Percentiles rank a stretch among this genome's conserved stretches.
Conservation (phyloP, 192 early-diverging fungal genomes). For the Rhizophagus clarus region DNA sequence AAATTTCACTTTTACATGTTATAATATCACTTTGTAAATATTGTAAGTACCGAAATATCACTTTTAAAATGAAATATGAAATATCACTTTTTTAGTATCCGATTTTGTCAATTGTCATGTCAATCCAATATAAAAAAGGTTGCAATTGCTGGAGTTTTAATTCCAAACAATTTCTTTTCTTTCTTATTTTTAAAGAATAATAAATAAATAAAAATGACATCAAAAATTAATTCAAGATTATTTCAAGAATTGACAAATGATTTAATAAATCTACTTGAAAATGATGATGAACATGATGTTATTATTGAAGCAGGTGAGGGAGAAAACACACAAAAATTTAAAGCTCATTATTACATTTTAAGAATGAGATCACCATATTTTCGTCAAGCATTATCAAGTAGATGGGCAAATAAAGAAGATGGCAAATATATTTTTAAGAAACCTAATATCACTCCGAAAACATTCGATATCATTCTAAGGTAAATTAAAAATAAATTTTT, state of each 20-base stretch:
- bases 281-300: background rate
- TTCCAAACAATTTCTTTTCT: no score
- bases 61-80: no score
- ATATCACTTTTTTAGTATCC: no score
- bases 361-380: conserved; percentile 21
- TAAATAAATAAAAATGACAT: background rate
- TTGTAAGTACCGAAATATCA: no score
- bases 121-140: no score
- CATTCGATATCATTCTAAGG: conserved; percentile 12
- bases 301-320: background rate
- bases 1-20: no score
- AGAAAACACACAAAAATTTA: background rate
- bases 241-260: background rate
- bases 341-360: conserved; percentile 24
- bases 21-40: no score
- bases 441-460: conserved; percentile 17
- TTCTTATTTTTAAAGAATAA: background rate
- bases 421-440: conserved; percentile 3
- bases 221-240: background rate
- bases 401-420: conserved; percentile 1
- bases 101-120: no score
- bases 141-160: no score
- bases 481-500: background rate
- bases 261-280: background rate
- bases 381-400: conserved; percentile 9